These are phyloP conservation scores for Epichloe uncinata DNA, from an alignment of 2,329 filamentous ascomycete genomes.

Conservation along the genomic window DNA sequence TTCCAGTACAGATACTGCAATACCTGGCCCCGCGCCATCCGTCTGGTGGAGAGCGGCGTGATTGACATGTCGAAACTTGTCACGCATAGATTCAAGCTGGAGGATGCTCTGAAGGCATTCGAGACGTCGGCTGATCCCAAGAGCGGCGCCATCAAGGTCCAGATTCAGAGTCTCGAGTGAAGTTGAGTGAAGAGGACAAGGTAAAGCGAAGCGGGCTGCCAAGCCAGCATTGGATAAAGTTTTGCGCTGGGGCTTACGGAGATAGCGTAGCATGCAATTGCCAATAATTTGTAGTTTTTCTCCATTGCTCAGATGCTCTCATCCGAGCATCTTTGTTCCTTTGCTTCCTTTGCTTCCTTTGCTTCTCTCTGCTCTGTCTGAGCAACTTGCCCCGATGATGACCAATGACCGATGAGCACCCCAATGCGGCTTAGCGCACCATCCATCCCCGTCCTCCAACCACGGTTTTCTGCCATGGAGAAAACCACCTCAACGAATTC, in stretches of 20 bases:
- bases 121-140: constrained; percentile 76
- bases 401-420: constrained; percentile 2
- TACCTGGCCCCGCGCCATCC: constrained; percentile 89
- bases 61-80: constrained; percentile 72
- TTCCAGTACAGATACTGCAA: constrained; percentile 96
- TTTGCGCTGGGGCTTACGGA: no score
- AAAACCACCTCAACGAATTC: constrained; percentile 24
- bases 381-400: no score
- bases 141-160: constrained; percentile 94
- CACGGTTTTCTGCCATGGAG: constrained; percentile 10
- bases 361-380: neutral
- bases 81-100: constrained; percentile 74
- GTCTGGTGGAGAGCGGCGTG: constrained; percentile 71
- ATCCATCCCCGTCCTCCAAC: constrained; percentile 4
- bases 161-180: constrained; percentile 63
- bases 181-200: neutral
- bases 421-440: constrained; percentile 19
- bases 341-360: neutral
- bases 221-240: no score
- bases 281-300: no score
- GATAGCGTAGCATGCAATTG: no score
- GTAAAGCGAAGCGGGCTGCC: neutral
- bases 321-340: neutral
- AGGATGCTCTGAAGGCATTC: constrained; percentile 83
- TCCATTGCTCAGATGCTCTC: no score